A percentile compares a stretch with the other conserved stretches of the same genome.
phyloP scores from a whole-genome alignment of 441 rosid genomes.

The Pelargonium fulgidum region DNA sequence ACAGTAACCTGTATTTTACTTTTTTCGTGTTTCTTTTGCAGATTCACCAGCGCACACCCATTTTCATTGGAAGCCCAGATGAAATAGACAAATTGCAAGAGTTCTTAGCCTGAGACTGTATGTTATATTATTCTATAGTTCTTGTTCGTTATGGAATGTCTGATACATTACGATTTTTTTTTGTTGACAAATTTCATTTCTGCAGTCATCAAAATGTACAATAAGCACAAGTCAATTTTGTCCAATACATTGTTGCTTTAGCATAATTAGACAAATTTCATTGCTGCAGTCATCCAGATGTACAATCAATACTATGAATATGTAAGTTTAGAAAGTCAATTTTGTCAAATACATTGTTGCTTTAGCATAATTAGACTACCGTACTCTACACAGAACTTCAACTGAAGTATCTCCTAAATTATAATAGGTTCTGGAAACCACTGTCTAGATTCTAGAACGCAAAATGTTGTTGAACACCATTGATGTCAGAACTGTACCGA shows the following conservation, averaged over 20 bases:
- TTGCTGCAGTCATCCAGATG: not conserved
- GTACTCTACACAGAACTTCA: not conserved
- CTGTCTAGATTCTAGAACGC: not conserved
- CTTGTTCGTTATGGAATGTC: not conserved
- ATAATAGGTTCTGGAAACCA: constrained; percentile 6
- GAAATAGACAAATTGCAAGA: constrained; percentile 90
- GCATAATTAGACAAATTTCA: not conserved
- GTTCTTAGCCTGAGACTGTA: constrained; percentile 53
- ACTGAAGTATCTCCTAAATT: not conserved
- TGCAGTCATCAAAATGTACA: not conserved
- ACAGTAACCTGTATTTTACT: not conserved
- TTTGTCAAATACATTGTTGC: not conserved
- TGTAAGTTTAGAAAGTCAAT: not conserved
- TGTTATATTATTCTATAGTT: not conserved
- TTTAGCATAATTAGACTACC: not conserved
- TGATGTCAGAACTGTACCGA: constrained; percentile 25
- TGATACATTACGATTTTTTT: not conserved
- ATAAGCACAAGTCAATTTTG: not conserved
- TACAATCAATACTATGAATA: not conserved
- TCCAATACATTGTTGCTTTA: not conserved
- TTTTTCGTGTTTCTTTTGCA: constrained; percentile 21
- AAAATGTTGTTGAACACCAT: constrained; percentile 15
- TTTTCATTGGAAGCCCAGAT: constrained; percentile 78
- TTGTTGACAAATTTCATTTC: not conserved
- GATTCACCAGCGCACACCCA: constrained; percentile 85